These are phyloP conservation scores for Artemisia tridentata DNA, from an alignment of 129 eudicot genomes.

Conservation along the genomic window DNA sequence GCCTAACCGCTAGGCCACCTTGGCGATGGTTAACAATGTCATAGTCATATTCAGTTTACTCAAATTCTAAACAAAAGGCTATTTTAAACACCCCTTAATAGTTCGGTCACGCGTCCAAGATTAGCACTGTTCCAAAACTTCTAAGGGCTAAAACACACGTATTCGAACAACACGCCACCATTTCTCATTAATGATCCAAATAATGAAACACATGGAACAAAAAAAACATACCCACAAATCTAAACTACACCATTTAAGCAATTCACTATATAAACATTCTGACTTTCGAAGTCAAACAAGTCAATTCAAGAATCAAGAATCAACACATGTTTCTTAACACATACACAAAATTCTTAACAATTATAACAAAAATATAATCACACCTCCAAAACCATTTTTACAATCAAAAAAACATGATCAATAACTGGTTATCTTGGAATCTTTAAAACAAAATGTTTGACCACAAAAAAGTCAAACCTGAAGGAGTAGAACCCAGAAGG, in stretches of 20 bases:
- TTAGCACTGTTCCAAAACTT: too few relatives aligned
- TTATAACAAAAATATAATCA: neutral
- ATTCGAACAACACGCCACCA: too few relatives aligned
- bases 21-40: too few relatives aligned
- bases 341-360: neutral
- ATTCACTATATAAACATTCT: neutral
- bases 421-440: neutral
- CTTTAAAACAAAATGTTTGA: neutral
- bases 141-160: too few relatives aligned
- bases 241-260: neutral
- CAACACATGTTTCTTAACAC: neutral
- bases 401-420: neutral
- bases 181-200: neutral
- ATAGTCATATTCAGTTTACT: too few relatives aligned
- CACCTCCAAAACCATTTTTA: neutral
- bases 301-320: constrained; percentile 6
- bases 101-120: too few relatives aligned
- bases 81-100: too few relatives aligned
- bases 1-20: too few relatives aligned
- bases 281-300: constrained; percentile 13
- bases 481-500: constrained; percentile 24
- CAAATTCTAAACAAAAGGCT: too few relatives aligned
- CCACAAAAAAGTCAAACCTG: constrained; percentile 26
- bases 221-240: too few relatives aligned
- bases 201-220: too few relatives aligned